These are phyloP conservation scores for Ettlia oleoabundans DNA, from an alignment of 139 green algal species.

Conservation along the genomic window DNA sequence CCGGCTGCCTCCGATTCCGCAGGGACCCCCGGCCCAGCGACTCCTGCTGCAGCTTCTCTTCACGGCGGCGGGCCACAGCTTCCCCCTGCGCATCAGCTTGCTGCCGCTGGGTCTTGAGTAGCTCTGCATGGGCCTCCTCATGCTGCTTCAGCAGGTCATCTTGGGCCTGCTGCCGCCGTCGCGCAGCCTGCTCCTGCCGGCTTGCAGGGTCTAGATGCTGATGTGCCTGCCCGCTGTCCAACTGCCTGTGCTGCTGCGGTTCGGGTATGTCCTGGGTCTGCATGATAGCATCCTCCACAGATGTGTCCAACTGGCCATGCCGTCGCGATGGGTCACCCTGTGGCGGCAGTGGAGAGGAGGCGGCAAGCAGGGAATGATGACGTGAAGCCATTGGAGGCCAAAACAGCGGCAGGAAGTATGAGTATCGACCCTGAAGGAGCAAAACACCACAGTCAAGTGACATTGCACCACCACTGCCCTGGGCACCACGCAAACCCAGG, in stretches of 20 bases:
- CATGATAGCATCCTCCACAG: constrained; percentile 1
- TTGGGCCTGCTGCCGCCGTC: neutral
- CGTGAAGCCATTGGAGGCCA: too few species aligned
- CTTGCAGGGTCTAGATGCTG: neutral
- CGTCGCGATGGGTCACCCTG: too few species aligned
- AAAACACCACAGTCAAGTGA: too few species aligned
- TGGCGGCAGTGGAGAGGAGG: too few species aligned
- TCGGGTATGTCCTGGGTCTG: neutral
- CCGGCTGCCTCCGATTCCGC: neutral
- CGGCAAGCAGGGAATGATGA: too few species aligned
- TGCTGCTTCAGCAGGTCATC: neutral
- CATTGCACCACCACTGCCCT: too few species aligned
- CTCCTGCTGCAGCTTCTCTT: constrained; percentile 1
- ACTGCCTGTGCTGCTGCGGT: neutral
- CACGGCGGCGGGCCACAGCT: neutral
- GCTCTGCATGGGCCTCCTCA: neutral
- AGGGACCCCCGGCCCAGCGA: constrained; percentile 16
- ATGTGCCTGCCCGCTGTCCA: neutral
- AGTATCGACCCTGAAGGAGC: too few species aligned
- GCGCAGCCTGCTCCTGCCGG: neutral
- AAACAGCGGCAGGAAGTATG: too few species aligned
- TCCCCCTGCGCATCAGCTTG: neutral
- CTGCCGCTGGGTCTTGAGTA: neutral
- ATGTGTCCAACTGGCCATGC: neutral
- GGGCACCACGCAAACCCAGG: too few species aligned